Conservation (phyloP, 2,329 filamentous ascomycete genomes). For the Penicillium sp. region DNA sequence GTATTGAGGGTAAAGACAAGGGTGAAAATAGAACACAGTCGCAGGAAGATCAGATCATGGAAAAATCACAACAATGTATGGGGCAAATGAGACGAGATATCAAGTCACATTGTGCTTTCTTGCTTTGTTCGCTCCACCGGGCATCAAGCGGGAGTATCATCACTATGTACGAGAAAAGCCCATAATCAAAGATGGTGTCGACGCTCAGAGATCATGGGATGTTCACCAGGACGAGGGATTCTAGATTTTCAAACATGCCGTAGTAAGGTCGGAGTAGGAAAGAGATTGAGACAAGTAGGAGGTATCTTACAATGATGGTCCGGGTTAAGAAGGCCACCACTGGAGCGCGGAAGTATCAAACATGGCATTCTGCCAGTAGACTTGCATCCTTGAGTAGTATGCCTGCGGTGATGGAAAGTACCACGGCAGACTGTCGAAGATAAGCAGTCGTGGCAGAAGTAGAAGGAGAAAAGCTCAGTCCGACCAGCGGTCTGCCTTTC, state of each 20-base stretch:
- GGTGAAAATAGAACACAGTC: background rate
- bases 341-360: background rate
- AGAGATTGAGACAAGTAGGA: background rate
- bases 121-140: conserved; percentile 15
- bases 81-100: conserved; percentile 1
- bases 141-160: conserved; percentile 16
- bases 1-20: conserved; percentile 16
- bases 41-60: conserved; percentile 1
- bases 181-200: background rate
- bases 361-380: conserved; percentile 1
- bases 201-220: background rate
- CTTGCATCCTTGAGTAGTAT: background rate
- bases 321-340: background rate
- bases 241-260: background rate
- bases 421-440: background rate
- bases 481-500: conserved; percentile 15
- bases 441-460: background rate
- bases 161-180: conserved; percentile 21
- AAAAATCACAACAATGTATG: conserved; percentile 14
- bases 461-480: conserved; percentile 4
- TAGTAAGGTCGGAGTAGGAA: background rate
- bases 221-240: background rate
- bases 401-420: background rate
- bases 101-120: conserved; percentile 12
- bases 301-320: background rate